Evolutionary conservation across 805 yeast genomes (phyloP).

Genomic region (Wickerhamiella lipophila): DNA sequence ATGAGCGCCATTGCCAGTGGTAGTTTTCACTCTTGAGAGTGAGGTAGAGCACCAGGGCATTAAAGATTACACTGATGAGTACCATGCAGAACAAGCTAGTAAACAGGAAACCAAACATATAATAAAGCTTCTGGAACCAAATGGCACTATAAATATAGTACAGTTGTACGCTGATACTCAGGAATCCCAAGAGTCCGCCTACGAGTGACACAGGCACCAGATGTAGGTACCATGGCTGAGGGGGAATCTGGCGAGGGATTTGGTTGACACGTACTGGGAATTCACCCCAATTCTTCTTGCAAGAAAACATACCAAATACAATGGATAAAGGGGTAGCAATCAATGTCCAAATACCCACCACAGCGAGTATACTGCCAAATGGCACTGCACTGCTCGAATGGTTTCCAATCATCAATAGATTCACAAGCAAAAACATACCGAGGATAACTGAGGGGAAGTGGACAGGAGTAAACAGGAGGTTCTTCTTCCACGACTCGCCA

Average conservation of each 20-base stretch:
- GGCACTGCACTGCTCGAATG: constrained; percentile 93
- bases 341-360: constrained; percentile 71
- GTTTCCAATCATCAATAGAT: constrained; percentile 65
- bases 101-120: constrained; percentile 95
- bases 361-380: constrained; percentile 71
- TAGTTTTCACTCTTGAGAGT: constrained; percentile 82
- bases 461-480: constrained; percentile 69
- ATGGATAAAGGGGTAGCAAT: constrained; percentile 76
- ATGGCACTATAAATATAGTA: constrained; percentile 81
- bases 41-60: constrained; percentile 70
- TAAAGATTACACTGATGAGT: constrained; percentile 65
- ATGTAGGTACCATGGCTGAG: constrained; percentile 72
- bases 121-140: constrained; percentile 88
- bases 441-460: constrained; percentile 76
- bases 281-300: constrained; percentile 42
- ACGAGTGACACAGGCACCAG: constrained; percentile 53
- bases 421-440: constrained; percentile 49
- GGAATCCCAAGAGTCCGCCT: constrained; percentile 89
- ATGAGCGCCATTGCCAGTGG: constrained; percentile 94
- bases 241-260: constrained; percentile 91
- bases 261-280: constrained; percentile 88
- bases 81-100: constrained; percentile 77
- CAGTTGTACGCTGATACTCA: constrained; percentile 88
- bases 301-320: constrained; percentile 68
- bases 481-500: constrained; percentile 82